A percentile compares a stretch with the other conserved stretches of the same genome.
Evolutionary conservation across 1,139 yeast genomes (phyloP).

Genomic region (Eremothecium coryli): DNA sequence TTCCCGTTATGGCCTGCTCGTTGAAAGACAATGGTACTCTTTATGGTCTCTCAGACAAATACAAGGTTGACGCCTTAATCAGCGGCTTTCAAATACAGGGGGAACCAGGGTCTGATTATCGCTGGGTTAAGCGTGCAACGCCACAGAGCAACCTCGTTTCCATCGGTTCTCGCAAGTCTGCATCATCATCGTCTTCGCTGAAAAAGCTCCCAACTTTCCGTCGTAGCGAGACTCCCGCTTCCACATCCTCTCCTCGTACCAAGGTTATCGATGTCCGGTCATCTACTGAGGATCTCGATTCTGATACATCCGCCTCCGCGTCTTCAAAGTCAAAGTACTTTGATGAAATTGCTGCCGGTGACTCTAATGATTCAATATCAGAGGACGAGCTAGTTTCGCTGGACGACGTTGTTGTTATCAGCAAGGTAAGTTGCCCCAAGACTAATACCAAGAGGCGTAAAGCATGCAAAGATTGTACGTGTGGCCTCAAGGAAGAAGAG

Average conservation of each 20-base stretch:
- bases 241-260: conserved; percentile 8
- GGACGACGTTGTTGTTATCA: conserved; percentile 30
- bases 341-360: conserved; percentile 39
- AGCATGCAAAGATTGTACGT: conserved; percentile 96
- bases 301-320: conserved; percentile 17
- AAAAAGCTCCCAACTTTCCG: conserved; percentile 10
- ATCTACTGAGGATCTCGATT: conserved; percentile 14
- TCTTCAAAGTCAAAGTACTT: conserved; percentile 41
- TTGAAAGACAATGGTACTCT: conserved; percentile 21
- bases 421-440: conserved; percentile 35
- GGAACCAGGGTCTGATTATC: conserved; percentile 13
- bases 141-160: conserved; percentile 7
- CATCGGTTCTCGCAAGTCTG: conserved; percentile 5
- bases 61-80: conserved; percentile 27
- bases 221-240: conserved; percentile 2
- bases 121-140: conserved; percentile 22
- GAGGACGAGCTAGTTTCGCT: conserved; percentile 41
- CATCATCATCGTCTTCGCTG: conserved; percentile 2
- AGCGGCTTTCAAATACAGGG: conserved; percentile 24
- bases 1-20: conserved; percentile 19
- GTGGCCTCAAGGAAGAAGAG: conserved; percentile 83
- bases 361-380: conserved; percentile 39
- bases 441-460: conserved; percentile 50
- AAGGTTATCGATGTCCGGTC: conserved; percentile 8
- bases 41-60: conserved; percentile 24